These are phyloP conservation scores for Talaromyces sp. DNA, from an alignment of 2,329 filamentous ascomycete species.

Conservation along the genomic window DNA sequence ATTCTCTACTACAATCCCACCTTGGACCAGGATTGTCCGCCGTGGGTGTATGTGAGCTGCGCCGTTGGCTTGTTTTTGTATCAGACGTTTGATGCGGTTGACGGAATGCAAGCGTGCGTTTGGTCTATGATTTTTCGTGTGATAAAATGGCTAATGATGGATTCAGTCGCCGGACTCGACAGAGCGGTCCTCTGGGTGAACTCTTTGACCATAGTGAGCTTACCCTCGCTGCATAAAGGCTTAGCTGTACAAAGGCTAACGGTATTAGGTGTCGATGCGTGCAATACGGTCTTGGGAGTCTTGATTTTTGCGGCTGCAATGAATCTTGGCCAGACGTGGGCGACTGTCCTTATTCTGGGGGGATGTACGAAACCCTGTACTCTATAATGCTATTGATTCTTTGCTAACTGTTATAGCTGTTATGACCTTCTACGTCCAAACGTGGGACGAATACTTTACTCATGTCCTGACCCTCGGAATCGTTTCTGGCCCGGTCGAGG, in stretches of 20 bases:
- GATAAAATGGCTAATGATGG: slow-evolving; percentile 12
- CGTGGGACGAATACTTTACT: slow-evolving; percentile 99
- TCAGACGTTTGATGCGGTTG: slow-evolving; percentile 97
- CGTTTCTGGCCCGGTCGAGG: slow-evolving; percentile 92
- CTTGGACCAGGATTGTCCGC: slow-evolving; percentile 85
- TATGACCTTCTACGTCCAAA: slow-evolving; percentile 97
- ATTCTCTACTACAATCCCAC: slow-evolving; percentile 95
- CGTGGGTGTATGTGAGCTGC: slow-evolving; percentile 95
- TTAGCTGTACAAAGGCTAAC: neutral
- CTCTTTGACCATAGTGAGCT: slow-evolving; percentile 82
- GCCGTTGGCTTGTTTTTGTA: slow-evolving; percentile 87
- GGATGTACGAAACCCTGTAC: slow-evolving; percentile 56
- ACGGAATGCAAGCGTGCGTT: slow-evolving; percentile 84
- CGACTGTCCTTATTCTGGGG: slow-evolving; percentile 77
- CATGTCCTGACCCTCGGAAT: slow-evolving; percentile 90
- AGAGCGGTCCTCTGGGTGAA: slow-evolving; percentile 90
- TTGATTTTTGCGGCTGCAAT: slow-evolving; percentile 87
- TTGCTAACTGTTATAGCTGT: slow-evolving; percentile 51
- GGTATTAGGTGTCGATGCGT: slow-evolving; percentile 69
- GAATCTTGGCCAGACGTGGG: slow-evolving; percentile 91
- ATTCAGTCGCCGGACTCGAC: slow-evolving; percentile 72
- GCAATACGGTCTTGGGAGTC: slow-evolving; percentile 92
- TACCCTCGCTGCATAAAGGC: neutral
- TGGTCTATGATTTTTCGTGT: neutral
- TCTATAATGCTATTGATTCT: neutral